A percentile compares a stretch with the other conserved stretches of the same genome.
phyloP scores from a whole-genome alignment of 306 rosid genomes.

The Ormosia emarginata region DNA sequence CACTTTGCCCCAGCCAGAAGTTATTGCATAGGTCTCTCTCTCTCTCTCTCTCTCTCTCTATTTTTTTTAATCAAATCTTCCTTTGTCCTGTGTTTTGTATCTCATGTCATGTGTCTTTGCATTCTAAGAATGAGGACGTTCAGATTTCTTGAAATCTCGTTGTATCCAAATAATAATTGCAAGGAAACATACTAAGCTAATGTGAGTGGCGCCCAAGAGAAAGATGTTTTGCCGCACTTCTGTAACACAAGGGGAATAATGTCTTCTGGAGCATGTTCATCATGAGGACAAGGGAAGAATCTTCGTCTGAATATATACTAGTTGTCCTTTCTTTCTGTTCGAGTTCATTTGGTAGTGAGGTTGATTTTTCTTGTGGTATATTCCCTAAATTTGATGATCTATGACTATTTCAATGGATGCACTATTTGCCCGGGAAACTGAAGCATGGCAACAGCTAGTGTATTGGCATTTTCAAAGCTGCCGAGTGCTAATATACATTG shows the following conservation, averaged over 20 bases:
- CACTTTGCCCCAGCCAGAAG: background rate
- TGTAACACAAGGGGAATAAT: background rate
- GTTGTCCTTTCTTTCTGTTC: background rate
- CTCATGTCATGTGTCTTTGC: background rate
- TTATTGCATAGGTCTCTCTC: background rate
- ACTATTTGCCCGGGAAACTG: background rate
- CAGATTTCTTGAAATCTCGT: background rate
- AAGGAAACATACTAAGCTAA: background rate
- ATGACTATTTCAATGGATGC: background rate
- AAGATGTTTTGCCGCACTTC: background rate
- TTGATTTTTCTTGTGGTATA: background rate
- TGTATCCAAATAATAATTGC: background rate
- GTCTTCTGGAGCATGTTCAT: background rate
- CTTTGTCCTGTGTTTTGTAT: background rate
- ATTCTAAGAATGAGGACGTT: background rate
- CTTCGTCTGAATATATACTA: background rate
- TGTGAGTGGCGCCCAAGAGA: background rate
- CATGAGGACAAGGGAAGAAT: background rate
- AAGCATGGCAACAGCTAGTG: background rate
- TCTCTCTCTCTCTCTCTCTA: too few relatives aligned
- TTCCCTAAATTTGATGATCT: background rate
- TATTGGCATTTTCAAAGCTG: background rate
- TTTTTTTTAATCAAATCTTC: background rate
- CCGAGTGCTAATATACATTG: background rate
- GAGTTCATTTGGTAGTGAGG: background rate